Conservation (phyloP, 2,329 filamentous ascomycete species). For the Tolypocladium pustulatum region DNA sequence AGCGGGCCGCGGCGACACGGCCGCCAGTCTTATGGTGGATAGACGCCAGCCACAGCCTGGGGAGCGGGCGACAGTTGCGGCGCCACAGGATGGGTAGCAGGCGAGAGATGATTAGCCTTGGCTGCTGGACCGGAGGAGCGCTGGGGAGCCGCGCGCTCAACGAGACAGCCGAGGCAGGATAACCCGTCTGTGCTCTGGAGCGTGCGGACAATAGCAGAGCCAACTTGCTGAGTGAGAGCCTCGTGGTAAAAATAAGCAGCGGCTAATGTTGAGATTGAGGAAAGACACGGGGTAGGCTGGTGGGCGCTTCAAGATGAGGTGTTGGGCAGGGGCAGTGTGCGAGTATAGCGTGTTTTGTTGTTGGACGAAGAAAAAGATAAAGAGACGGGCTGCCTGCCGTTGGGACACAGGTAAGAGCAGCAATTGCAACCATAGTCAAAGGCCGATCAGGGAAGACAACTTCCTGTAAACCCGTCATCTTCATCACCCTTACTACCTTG, state of each 20-base stretch:
- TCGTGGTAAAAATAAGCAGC: neutral
- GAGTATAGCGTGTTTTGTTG: neutral
- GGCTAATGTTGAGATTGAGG: neutral
- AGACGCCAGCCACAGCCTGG: slow-evolving; percentile 1
- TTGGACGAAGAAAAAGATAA: neutral
- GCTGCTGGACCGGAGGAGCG: neutral
- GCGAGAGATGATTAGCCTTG: neutral
- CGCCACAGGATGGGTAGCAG: neutral
- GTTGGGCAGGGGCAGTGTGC: neutral
- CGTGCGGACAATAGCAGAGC: neutral
- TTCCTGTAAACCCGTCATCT: neutral
- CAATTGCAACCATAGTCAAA: neutral
- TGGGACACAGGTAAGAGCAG: neutral
- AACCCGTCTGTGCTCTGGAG: neutral
- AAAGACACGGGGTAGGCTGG: neutral
- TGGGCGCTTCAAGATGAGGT: neutral
- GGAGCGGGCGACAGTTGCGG: neutral
- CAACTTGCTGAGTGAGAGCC: neutral
- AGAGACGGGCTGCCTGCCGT: neutral
- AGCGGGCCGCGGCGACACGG: neutral
- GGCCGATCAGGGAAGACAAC: neutral
- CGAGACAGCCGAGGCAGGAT: neutral
- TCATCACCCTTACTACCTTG: neutral
- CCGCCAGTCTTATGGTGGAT: neutral
- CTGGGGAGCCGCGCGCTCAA: slow-evolving; percentile 1